Base-by-base conservation (phyloP, 1,284 basidiomycete species). In the Cutaneotrichosporon sp. region DNA sequence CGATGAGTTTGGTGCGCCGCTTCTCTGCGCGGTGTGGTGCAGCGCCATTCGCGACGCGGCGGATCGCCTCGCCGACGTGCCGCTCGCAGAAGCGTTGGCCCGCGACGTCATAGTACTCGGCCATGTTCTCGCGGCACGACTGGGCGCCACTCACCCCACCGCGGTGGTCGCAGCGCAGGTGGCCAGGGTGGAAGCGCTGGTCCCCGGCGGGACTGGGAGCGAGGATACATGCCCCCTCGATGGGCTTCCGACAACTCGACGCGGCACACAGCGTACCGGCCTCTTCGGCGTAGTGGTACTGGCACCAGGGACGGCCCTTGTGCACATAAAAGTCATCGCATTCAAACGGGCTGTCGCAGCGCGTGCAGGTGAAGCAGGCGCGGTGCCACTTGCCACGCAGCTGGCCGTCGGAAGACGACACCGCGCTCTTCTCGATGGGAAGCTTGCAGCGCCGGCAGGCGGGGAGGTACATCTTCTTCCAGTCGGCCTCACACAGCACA, bases 381-480 rank as follows among this genome's bases (percentile, higher is more conserved):
- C 87, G 86, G 76, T 94, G 92, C 80, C 93, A 94, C 79, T 94
- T 94, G 66, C 92, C 92, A 80, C 93, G 93, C 58, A 95, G 83
- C 79, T 94, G 92, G 1, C 92, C 92, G 74, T 95, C 92, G 9
- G 89, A 87, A 11, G 89, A 90, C 40, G 89, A 92, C n/a, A 95
- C 90, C 21, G 92, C 92, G 69, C 89, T 88, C 70, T 88, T 92
- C 82, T 95, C 92, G 59, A 95, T 95, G 0, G 90, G 87, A 36
- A 88, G 74, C 72, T 86, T 86, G 80, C 92, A 94, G 59, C 90
- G 84, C 42, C 92, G 89, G 76, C 92, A 94, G 0, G 72, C 92
- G 62, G 92, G 92, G 69, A 95, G 79, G 82, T 95, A 95, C 87
- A 94, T 89, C 73, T 90, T 88, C 84, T 94, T 94, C 92, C 92